Evolutionary conservation across 257 asterid genomes (phyloP).

Genomic region (Rehmannia glutinosa): DNA sequence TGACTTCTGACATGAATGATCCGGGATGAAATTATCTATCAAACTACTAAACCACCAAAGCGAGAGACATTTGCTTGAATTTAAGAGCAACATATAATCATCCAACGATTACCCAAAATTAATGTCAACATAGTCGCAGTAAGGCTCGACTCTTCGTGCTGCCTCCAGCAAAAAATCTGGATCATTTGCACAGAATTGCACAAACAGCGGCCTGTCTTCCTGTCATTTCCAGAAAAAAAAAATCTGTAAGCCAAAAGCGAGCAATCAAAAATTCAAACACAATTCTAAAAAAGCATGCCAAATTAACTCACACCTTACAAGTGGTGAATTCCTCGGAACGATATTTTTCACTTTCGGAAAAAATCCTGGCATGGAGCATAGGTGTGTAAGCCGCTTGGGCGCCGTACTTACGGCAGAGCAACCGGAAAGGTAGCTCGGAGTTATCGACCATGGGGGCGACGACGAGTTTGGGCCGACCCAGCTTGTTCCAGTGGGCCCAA

Average conservation of each 20-base stretch:
- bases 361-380: conserved; percentile 91
- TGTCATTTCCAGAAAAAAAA: conserved; percentile 25
- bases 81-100: not conserved
- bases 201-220: conserved; percentile 96
- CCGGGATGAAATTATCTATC: not conserved
- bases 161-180: conserved; percentile 82
- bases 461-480: conserved; percentile 68
- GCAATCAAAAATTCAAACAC: not conserved
- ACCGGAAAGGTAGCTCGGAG: conserved; percentile 94
- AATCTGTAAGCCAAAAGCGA: not conserved
- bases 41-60: not conserved
- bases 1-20: no score
- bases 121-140: conserved; percentile 88
- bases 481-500: conserved; percentile 84
- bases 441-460: conserved; percentile 99
- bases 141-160: conserved; percentile 79
- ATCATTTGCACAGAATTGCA: conserved; percentile 97
- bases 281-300: not conserved
- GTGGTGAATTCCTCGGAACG: conserved; percentile 84
- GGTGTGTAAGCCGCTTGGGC: conserved; percentile 98
- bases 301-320: conserved; percentile 80
- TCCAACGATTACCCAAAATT: conserved; percentile 69
- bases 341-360: conserved; percentile 68
- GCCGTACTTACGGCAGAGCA: conserved; percentile 92
- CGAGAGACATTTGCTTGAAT: not conserved